These are phyloP conservation scores for Trichoderma harzianum DNA, from an alignment of 2,329 filamentous ascomycete genomes.

Conservation along the genomic window DNA sequence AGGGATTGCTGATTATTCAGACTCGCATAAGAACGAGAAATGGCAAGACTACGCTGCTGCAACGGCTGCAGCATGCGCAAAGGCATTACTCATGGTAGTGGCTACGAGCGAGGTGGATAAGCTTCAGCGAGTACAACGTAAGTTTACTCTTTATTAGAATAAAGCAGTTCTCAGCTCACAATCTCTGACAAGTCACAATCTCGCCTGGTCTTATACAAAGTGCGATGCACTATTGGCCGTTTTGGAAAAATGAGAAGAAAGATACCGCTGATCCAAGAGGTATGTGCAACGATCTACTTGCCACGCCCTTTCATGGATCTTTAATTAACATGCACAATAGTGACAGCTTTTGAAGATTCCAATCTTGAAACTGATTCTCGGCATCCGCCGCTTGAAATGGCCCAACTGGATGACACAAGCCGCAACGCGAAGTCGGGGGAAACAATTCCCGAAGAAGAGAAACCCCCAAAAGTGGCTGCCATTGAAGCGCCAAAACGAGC, in stretches of 20 bases:
- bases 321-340: not conserved
- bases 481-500: not conserved
- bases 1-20: slow-evolving; percentile 40
- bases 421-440: not conserved
- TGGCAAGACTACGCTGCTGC: slow-evolving; percentile 38
- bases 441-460: not conserved
- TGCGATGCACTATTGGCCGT: not conserved
- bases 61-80: slow-evolving; percentile 32
- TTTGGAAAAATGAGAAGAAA: not conserved
- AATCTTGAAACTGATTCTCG: not conserved
- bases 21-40: slow-evolving; percentile 37
- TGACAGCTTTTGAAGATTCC: not conserved
- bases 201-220: not conserved
- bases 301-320: not conserved
- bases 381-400: not conserved
- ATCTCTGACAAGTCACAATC: not conserved
- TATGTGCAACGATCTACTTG: not conserved
- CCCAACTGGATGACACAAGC: not conserved
- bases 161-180: not conserved
- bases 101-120: not conserved
- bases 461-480: not conserved
- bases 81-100: slow-evolving; percentile 11
- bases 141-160: not conserved
- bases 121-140: not conserved
- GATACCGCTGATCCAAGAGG: not conserved